Evolutionary conservation across 805 yeast species (phyloP).

Genomic region (Yamadazyma endophytica): DNA sequence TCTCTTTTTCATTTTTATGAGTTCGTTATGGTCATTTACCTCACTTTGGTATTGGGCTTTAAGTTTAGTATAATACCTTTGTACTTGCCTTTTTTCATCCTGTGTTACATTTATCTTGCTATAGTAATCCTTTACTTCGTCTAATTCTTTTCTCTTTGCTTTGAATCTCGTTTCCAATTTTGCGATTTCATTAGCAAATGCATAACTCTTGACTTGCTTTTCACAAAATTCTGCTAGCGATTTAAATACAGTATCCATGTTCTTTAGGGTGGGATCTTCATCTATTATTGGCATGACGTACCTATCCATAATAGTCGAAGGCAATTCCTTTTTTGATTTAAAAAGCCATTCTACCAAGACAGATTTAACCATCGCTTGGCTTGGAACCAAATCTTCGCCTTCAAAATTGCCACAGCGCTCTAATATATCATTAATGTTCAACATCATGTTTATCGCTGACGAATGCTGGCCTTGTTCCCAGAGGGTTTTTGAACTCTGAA

Average conservation of each 20-base stretch:
- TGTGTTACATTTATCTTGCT: constrained; percentile 36
- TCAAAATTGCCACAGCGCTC: constrained; percentile 1
- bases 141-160: constrained; percentile 44
- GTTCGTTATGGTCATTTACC: constrained; percentile 35
- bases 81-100: constrained; percentile 50
- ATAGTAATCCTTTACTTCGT: constrained; percentile 43
- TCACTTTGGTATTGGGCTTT: constrained; percentile 49
- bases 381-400: constrained; percentile 2
- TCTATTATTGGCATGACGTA: constrained; percentile 48
- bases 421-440: constrained; percentile 13
- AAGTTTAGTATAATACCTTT: constrained; percentile 47
- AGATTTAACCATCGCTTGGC: constrained; percentile 22
- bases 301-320: constrained; percentile 50
- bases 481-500: constrained; percentile 54
- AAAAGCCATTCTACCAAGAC: constrained; percentile 67
- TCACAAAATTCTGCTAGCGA: constrained; percentile 71
- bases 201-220: constrained; percentile 47
- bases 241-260: constrained; percentile 1
- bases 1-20: constrained; percentile 32
- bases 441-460: constrained; percentile 54
- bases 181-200: constrained; percentile 40
- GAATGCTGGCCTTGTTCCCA: constrained; percentile 61
- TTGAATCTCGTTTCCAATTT: constrained; percentile 37
- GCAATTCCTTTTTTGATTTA: constrained; percentile 63
- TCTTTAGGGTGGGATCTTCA: constrained; percentile 1